Evolutionary conservation across 1,139 yeast genomes (phyloP).

Genomic region (Pichia cactophila): DNA sequence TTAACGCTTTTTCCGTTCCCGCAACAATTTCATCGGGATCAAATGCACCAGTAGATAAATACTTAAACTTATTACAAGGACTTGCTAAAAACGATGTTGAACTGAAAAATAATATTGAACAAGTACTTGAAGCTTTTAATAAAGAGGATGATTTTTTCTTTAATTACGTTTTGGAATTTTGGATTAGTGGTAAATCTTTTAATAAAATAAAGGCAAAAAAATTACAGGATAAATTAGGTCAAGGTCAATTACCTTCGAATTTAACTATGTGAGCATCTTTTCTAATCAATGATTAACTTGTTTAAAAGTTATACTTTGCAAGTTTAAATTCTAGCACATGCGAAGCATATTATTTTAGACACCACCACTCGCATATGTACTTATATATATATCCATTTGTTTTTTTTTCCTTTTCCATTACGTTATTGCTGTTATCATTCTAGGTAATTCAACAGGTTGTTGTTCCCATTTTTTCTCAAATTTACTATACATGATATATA

Average conservation of each 20-base stretch:
- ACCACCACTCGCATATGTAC: not conserved
- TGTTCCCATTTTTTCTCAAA: not conserved
- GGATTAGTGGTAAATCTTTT: constrained; percentile 27
- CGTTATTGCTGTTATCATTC: not conserved
- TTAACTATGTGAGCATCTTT: constrained; percentile 9
- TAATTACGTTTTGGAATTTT: constrained; percentile 26
- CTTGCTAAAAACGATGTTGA: constrained; percentile 28
- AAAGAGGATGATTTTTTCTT: constrained; percentile 27
- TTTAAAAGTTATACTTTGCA: not conserved
- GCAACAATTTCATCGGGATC: constrained; percentile 1
- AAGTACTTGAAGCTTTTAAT: constrained; percentile 24
- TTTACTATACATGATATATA: no score
- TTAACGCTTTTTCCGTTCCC: constrained; percentile 10
- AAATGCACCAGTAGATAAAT: constrained; percentile 23
- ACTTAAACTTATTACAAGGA: constrained; percentile 21
- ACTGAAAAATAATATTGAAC: constrained; percentile 21
- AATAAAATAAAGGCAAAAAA: constrained; percentile 23
- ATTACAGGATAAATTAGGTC: constrained; percentile 14
- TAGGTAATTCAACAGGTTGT: not conserved
- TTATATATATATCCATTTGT: not conserved
- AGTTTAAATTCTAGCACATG: not conserved
- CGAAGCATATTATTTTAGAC: not conserved
- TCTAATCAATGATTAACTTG: not conserved
- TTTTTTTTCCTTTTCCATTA: not conserved
- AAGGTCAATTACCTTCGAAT: constrained; percentile 12